These are phyloP conservation scores for Camellia oleifera DNA, from an alignment of 179 eudicot genomes.

Conservation along the genomic window DNA sequence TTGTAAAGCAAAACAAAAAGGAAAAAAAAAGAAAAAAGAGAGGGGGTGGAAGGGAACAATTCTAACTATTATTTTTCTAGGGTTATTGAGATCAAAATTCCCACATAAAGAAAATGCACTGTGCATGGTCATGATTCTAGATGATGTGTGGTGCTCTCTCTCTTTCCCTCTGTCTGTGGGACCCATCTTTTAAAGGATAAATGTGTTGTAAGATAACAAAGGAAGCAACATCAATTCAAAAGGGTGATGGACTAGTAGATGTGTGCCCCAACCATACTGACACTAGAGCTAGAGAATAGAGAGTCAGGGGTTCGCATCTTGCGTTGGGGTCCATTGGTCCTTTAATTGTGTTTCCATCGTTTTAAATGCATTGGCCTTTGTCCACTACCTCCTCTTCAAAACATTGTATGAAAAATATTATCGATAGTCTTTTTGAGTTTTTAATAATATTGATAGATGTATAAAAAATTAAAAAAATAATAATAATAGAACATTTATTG, in stretches of 20 bases:
- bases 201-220: neutral
- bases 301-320: neutral
- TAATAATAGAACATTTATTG: no score
- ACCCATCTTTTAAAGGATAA: neutral
- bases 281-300: neutral
- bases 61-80: no score
- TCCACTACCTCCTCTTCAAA: neutral
- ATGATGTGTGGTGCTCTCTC: neutral
- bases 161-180: neutral
- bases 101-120: neutral
- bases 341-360: neutral
- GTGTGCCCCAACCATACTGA: slow-evolving; percentile 6
- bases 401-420: no score
- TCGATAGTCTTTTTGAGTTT: no score
- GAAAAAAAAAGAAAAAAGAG: no score
- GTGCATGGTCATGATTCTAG: neutral
- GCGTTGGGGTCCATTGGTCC: neutral
- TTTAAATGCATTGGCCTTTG: neutral
- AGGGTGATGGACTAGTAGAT: neutral
- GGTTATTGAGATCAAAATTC: neutral
- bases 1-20: no score
- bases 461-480: no score
- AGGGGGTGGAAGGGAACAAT: no score
- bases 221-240: slow-evolving; percentile 9
- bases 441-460: no score